These are phyloP conservation scores for Ammopiptanthus mongolicus DNA, from an alignment of 306 rosid species.

Conservation along the genomic window DNA sequence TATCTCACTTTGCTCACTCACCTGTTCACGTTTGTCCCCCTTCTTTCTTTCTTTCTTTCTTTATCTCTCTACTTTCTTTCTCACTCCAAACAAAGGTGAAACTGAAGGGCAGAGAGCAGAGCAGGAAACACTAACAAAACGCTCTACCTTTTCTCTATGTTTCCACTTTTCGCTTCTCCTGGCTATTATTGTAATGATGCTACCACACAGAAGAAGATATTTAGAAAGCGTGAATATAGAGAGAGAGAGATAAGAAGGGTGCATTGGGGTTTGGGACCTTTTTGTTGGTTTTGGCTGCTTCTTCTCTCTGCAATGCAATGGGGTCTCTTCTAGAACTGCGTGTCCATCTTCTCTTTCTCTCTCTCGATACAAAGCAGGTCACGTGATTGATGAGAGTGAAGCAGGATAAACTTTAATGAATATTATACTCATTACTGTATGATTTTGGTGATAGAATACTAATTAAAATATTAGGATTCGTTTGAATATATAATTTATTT, in stretches of 20 bases:
- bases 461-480: too few relatives aligned
- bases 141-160: not conserved
- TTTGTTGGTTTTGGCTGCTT: constrained; percentile 34
- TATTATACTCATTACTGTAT: too few relatives aligned
- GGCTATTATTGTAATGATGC: constrained; percentile 31
- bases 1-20: not conserved
- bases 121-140: not conserved
- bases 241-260: not conserved
- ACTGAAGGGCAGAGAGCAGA: constrained; percentile 15
- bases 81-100: constrained; percentile 22
- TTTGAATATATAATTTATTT: too few relatives aligned
- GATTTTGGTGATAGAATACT: too few relatives aligned
- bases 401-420: not conserved
- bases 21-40: not conserved
- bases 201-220: constrained; percentile 23
- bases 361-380: constrained; percentile 31
- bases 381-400: constrained; percentile 54
- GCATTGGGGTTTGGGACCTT: constrained; percentile 27
- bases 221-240: too few relatives aligned
- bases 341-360: constrained; percentile 13
- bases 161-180: constrained; percentile 4
- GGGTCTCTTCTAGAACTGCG: constrained; percentile 35
- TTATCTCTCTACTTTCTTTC: constrained; percentile 10
- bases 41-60: not conserved
- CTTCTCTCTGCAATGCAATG: not conserved